Evolutionary conservation across 2,329 filamentous ascomycete species (phyloP), one percentile per base, ranked within the genome.

Genomic region (Sclerotinia sclerotiorum): DNA sequence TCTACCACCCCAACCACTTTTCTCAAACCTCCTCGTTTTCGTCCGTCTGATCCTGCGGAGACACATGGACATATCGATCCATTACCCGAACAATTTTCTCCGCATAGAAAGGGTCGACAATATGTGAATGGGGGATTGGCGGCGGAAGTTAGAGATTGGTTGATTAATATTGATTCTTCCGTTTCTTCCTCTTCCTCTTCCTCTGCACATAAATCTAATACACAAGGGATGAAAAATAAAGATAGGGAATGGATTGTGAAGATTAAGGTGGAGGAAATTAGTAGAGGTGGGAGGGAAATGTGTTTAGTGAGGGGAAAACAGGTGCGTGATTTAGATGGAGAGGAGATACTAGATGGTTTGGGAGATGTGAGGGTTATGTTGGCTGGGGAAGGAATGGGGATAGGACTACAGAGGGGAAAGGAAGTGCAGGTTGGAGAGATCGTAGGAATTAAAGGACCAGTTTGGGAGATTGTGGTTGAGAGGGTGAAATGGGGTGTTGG

Each of bases 41-140:
- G 74, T 29, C 76, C 76, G 7, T 73, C 73, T 27, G 76, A 77
- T 60, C 70, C 68, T 13, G 55, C 69, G 0, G 69, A 71, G n/a
- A 29, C 61, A 11, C 70, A 71, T 46, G 54, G 68, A 17, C 64
- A 69, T 29, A 11, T 21, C 11, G 76, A 78, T 60, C 82, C 83
- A 0, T 76, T 84, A 0, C 84, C 84, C 0, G 82, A 84, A 52
- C 79, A 82, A 51, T 87, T 87, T 75, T 85, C 84, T 0, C 84
- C 85, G 1, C 81, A 82, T 58, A 79, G 83, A 35, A 81, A 81
- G 69, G 81, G 80, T 0, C 79, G 83, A 70, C 82, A 82, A 72
- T 86, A 83, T 70, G 57, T 84, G 0, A 76, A 80, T 1, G 79
- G 80, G 4, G 84, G 84, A 1, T 76, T 85, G 66, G 84, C 84